Evolutionary conservation across 2,329 filamentous ascomycete genomes (phyloP).

Genomic region (Epicoccum nigrum): DNA sequence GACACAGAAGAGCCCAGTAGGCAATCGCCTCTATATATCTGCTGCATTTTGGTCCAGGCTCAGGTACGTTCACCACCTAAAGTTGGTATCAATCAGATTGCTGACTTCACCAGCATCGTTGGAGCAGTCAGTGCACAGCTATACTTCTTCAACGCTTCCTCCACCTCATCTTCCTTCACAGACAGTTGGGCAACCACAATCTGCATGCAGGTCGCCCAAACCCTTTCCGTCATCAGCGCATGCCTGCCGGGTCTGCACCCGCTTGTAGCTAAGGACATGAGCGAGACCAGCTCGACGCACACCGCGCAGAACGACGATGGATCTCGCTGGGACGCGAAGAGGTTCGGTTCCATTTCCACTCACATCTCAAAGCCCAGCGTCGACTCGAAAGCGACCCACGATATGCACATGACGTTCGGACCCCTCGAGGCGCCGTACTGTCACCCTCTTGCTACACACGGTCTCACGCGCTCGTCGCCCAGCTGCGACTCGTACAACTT

Average conservation of each 20-base stretch:
- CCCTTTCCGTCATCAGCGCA: constrained; percentile 38
- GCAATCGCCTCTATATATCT: constrained; percentile 33
- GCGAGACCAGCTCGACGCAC: neutral
- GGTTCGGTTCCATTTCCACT: constrained; percentile 2
- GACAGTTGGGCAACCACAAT: constrained; percentile 29
- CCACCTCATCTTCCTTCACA: constrained; percentile 19
- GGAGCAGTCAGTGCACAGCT: constrained; percentile 29
- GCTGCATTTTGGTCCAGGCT: constrained; percentile 30
- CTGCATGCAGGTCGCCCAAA: constrained; percentile 37
- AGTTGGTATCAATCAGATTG: no score
- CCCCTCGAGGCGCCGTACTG: constrained; percentile 26
- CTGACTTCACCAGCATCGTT: constrained; percentile 28
- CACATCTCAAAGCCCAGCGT: neutral
- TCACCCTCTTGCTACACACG: constrained; percentile 36
- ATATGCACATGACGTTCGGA: neutral
- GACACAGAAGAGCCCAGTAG: constrained; percentile 31
- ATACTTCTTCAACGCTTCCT: constrained; percentile 28
- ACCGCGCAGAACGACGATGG: neutral
- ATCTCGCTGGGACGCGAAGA: neutral
- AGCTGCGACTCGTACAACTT: constrained; percentile 28
- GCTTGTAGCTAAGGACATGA: constrained; percentile 13
- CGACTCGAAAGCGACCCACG: neutral
- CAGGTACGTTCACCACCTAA: constrained; percentile 19
- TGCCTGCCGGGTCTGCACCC: constrained; percentile 31
- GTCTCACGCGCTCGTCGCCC: constrained; percentile 30